A percentile compares a stretch with the other conserved stretches of the same genome.
Conservation (phyloP, 2,329 filamentous ascomycete species). For the Fusarium sp. region DNA sequence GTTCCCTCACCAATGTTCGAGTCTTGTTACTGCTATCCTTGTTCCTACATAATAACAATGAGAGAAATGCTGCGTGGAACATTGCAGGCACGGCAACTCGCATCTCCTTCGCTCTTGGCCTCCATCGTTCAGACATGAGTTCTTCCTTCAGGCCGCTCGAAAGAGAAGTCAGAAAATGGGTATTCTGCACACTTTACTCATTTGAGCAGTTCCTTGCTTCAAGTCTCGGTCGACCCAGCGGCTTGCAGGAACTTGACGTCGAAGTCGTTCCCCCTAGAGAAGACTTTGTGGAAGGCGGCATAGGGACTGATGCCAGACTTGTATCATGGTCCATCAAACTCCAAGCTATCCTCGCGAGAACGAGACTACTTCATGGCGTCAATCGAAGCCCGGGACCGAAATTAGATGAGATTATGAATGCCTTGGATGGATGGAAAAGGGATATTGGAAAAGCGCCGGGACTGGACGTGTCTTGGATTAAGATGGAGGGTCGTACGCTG, state of each 20-base stretch:
- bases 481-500: not conserved
- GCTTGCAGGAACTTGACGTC: slow-evolving; percentile 52
- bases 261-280: slow-evolving; percentile 50
- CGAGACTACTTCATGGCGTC: slow-evolving; percentile 39
- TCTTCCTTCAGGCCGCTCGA: slow-evolving; percentile 51
- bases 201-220: slow-evolving; percentile 55
- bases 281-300: slow-evolving; percentile 46
- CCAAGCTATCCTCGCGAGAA: slow-evolving; percentile 47
- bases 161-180: slow-evolving; percentile 51
- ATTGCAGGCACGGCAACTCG: slow-evolving; percentile 51
- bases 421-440: slow-evolving; percentile 24
- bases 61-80: slow-evolving; percentile 55
- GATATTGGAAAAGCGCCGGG: slow-evolving; percentile 33
- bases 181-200: slow-evolving; percentile 54
- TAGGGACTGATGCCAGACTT: slow-evolving; percentile 48
- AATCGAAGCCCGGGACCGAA: slow-evolving; percentile 20
- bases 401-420: slow-evolving; percentile 24
- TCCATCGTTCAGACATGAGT: slow-evolving; percentile 50
- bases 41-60: slow-evolving; percentile 56
- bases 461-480: slow-evolving; percentile 30
- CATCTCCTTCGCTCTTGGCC: slow-evolving; percentile 50
- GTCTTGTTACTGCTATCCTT: slow-evolving; percentile 41
- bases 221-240: slow-evolving; percentile 53
- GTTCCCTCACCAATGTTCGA: slow-evolving; percentile 30
- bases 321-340: slow-evolving; percentile 50